Conservation (phyloP, 306 rosid species). For the Luffa acutangula region DNA sequence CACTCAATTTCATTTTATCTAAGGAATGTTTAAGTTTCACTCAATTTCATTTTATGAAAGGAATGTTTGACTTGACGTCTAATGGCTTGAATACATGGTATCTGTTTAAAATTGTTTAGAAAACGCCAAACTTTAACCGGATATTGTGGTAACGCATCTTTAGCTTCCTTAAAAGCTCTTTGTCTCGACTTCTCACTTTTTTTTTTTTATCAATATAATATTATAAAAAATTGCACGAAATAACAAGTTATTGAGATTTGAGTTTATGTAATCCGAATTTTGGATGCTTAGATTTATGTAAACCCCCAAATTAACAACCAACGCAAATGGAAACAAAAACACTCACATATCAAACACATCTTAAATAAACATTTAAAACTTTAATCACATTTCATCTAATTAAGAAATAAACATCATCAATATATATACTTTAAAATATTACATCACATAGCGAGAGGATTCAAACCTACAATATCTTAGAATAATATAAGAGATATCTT, state of each 20-base stretch:
- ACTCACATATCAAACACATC: not conserved
- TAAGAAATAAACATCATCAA: too few relatives aligned
- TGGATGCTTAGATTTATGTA: not conserved
- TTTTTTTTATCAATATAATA: not conserved
- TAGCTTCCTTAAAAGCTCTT: not conserved
- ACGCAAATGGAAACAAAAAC: not conserved
- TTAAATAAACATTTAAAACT: not conserved
- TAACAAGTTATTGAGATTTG: not conserved
- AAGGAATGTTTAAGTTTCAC: not conserved
- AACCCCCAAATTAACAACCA: not conserved
- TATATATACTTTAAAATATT: too few relatives aligned
- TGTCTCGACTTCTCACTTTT: not conserved
- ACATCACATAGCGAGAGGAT: too few relatives aligned
- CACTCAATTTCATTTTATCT: not conserved
- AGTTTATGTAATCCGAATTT: not conserved
- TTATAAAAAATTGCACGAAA: not conserved
- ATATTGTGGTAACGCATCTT: not conserved
- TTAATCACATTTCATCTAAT: too few relatives aligned
- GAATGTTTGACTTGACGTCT: not conserved
- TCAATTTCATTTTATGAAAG: not conserved
- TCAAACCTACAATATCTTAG: too few relatives aligned
- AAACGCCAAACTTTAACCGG: not conserved
- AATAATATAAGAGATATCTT: too few relatives aligned
- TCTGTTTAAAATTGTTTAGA: not conserved
- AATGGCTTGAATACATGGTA: not conserved